Conservation (phyloP, 78 protist species). For the Cavenderia fasciculata region DNA sequence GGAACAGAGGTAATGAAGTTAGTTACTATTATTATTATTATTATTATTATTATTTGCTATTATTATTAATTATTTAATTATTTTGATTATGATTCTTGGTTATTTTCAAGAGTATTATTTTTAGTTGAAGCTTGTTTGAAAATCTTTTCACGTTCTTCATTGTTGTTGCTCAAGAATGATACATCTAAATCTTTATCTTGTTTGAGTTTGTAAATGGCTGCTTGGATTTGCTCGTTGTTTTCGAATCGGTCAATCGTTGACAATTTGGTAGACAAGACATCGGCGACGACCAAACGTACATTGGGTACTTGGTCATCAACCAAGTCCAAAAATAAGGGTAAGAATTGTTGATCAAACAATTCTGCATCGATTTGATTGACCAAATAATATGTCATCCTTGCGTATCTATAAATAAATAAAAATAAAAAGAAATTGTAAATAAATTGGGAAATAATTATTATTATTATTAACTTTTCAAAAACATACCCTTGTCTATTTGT, state of each 20-base stretch:
- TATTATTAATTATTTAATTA: no score
- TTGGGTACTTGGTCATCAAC: slow-evolving; percentile 60
- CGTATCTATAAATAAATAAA: not conserved
- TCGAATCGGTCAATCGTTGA: not conserved
- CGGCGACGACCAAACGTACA: slow-evolving; percentile 62
- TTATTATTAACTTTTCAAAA: no score
- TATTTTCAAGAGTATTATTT: no score
- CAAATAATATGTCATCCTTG: slow-evolving; percentile 41
- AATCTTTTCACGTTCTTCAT: no score
- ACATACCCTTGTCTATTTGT: slow-evolving; percentile 62
- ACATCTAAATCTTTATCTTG: slow-evolving; percentile 70
- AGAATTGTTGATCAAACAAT: slow-evolving; percentile 40
- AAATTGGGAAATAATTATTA: not conserved
- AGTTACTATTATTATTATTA: no score
- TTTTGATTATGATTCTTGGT: no score
- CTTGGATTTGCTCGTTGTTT: slow-evolving; percentile 4
- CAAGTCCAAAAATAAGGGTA: slow-evolving; percentile 6
- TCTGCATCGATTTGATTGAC: slow-evolving; percentile 49
- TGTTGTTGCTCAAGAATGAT: slow-evolving; percentile 19
- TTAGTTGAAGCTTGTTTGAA: no score
- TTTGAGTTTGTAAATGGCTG: not conserved
- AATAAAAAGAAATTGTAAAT: not conserved
- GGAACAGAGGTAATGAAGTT: no score
- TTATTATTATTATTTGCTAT: no score
- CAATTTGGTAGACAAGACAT: slow-evolving; percentile 42